Conservation (phyloP, 768 basidiomycete species). For the Lyophyllum shimeji region DNA sequence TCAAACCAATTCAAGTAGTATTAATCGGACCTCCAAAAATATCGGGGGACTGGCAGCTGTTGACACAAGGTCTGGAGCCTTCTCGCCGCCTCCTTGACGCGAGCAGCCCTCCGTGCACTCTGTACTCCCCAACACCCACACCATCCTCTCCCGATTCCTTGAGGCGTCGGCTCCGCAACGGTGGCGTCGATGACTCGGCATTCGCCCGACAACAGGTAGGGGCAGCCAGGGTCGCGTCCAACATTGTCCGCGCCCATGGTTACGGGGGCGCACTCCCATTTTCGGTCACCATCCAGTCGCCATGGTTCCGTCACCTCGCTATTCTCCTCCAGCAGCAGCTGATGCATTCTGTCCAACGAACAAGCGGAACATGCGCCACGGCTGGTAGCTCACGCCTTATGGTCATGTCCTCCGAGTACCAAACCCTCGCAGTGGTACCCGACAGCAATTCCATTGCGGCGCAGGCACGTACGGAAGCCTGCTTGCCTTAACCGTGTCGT, state of each 20-base stretch:
- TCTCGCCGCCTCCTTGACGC: neutral
- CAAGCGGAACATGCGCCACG: too few species aligned
- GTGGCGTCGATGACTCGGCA: neutral
- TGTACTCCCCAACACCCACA: neutral
- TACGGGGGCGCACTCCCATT: neutral
- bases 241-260: neutral
- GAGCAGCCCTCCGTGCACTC: neutral
- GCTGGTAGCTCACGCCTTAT: too few species aligned
- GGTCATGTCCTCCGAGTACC: too few species aligned
- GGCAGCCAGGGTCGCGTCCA: neutral
- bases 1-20: neutral
- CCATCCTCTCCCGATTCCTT: neutral
- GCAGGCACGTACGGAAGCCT: too few species aligned
- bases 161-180: too few species aligned
- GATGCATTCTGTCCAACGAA: too few species aligned
- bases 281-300: too few species aligned
- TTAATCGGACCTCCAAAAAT: neutral
- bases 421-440: too few species aligned
- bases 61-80: neutral
- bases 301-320: neutral
- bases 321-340: too few species aligned
- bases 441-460: too few species aligned
- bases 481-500: too few species aligned
- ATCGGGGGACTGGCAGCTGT: neutral
- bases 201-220: neutral